Evolutionary conservation across 805 yeast species (phyloP), one percentile per base, ranked within the genome.

Genomic region (Metschnikowia shivogae): DNA sequence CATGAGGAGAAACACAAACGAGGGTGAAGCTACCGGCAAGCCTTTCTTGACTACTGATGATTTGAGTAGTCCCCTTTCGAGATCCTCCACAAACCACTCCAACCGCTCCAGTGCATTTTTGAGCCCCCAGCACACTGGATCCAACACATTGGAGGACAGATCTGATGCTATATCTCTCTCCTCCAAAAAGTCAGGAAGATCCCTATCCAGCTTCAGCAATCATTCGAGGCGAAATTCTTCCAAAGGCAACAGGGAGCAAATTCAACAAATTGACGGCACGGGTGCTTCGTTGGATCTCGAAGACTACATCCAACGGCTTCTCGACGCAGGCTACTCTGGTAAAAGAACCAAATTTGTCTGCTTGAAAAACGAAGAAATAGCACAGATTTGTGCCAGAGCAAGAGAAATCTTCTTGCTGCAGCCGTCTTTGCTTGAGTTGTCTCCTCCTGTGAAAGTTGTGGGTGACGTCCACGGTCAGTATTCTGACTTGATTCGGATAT

Each of bases 401-500:
- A 76, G 97, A 49, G 97, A 93, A 59, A 82, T 92, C 12, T 88
- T 93, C 57, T 68, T 93, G 46, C 78, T 86, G 44, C 98, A 93
- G 63, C 99, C 99, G 5, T 78, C 97, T 5, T 68, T 92, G 42
- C 72, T 92, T 47, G 98, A 93, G 63, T 73, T 92, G 49, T 80
- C 87, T 35, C 87, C 93, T 2, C 93, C 95, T 0, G 93, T 86
- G 19, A 86, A 86, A 62, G 86, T 86, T 19, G 95, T 86, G 4
- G 95, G 95, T 39, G 99, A 93, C 63, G 95, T 93, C 27, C 99
- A 93, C 65, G 99, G 99, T 27, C 99, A 93, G 66, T 93, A 84
- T 62, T 86, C 86, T 42, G 99, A 93, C 67, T 73, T 93, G 50
- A 80, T 93, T 53, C 79, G 99, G 54, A 77, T 93, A 48, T 89